A percentile compares a stretch with the other conserved stretches of the same genome.
These are phyloP conservation scores for Sarcomyxa edulis DNA, from an alignment of 768 basidiomycete species.

Conservation along the genomic window DNA sequence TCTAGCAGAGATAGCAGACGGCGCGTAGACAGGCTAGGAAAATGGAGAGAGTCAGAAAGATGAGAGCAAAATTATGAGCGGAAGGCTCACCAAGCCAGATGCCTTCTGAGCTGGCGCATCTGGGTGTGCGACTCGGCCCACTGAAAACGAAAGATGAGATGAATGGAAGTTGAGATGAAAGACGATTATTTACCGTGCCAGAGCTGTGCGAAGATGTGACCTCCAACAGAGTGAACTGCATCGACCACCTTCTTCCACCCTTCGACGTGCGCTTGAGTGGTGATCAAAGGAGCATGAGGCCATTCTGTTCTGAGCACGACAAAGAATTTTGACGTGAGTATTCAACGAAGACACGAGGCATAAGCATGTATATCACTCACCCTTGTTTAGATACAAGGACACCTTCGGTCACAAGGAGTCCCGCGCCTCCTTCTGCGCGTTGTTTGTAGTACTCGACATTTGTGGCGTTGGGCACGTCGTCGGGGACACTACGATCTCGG, in stretches of 20 bases:
- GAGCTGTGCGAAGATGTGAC: slow-evolving; percentile 40
- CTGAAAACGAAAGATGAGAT: slow-evolving; percentile 10
- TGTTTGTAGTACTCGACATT: slow-evolving; percentile 33
- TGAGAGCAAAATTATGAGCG: neutral
- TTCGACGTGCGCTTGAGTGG: slow-evolving; percentile 35
- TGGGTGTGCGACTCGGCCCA: slow-evolving; percentile 30
- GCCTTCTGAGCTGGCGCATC: slow-evolving; percentile 33
- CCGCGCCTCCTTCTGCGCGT: slow-evolving; percentile 31
- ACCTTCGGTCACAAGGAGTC: slow-evolving; percentile 35
- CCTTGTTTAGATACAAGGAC: slow-evolving; percentile 36
- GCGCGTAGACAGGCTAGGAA: slow-evolving; percentile 35
- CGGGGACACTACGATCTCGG: slow-evolving; percentile 36
- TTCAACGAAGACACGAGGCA: neutral
- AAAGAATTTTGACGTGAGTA: neutral
- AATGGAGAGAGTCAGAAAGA: neutral
- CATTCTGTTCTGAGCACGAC: slow-evolving; percentile 30
- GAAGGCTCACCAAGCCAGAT: slow-evolving; percentile 24
- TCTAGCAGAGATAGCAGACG: slow-evolving; percentile 37
- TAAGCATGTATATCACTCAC: slow-evolving; percentile 14
- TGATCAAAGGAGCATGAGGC: slow-evolving; percentile 41
- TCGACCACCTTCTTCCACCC: slow-evolving; percentile 44
- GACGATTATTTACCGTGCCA: slow-evolving; percentile 8
- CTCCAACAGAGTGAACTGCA: slow-evolving; percentile 39
- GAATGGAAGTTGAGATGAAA: neutral
- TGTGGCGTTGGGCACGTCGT: slow-evolving; percentile 21